These are phyloP conservation scores for Schizopora paradoxa DNA, from an alignment of 1,284 basidiomycete species.

Conservation along the genomic window DNA sequence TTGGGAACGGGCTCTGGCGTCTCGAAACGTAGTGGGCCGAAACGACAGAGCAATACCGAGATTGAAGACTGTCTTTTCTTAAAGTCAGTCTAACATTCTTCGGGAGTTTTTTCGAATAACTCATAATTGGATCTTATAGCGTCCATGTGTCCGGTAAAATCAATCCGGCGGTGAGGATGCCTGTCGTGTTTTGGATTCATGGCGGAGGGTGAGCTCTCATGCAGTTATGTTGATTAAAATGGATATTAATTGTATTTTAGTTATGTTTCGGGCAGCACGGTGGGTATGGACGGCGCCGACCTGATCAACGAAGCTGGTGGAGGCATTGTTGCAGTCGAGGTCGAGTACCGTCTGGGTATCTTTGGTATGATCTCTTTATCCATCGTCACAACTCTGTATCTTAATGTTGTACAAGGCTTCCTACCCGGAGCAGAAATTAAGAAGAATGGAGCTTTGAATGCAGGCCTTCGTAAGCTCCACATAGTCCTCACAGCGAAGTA, in stretches of 20 bases:
- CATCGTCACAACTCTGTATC: neutral
- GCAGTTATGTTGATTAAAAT: neutral
- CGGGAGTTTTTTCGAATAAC: neutral
- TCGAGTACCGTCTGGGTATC: conserved; percentile 18
- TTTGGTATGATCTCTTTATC: conserved; percentile 5
- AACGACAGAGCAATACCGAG: conserved; percentile 1
- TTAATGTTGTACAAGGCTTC: conserved; percentile 27
- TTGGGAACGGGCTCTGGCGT: too few species aligned
- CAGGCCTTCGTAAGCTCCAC: conserved; percentile 24
- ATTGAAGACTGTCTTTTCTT: conserved; percentile 32
- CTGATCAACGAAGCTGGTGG: conserved; percentile 11
- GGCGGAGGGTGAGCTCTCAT: conserved; percentile 27
- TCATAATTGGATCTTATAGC: conserved; percentile 17
- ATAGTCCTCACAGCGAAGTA: neutral
- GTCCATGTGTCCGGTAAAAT: conserved; percentile 25
- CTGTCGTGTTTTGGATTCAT: conserved; percentile 33
- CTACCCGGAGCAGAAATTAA: conserved; percentile 26
- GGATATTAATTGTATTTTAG: conserved; percentile 1
- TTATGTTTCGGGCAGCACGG: conserved; percentile 12
- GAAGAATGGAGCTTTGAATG: conserved; percentile 26
- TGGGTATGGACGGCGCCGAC: conserved; percentile 9
- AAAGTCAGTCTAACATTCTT: conserved; percentile 21
- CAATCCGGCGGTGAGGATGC: conserved; percentile 20
- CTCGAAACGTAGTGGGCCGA: too few species aligned
- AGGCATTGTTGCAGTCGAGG: conserved; percentile 16